phyloP scores from a whole-genome alignment of 225 moss, liverwort and hornwort species.

The Physcomitrellopsis africana region DNA sequence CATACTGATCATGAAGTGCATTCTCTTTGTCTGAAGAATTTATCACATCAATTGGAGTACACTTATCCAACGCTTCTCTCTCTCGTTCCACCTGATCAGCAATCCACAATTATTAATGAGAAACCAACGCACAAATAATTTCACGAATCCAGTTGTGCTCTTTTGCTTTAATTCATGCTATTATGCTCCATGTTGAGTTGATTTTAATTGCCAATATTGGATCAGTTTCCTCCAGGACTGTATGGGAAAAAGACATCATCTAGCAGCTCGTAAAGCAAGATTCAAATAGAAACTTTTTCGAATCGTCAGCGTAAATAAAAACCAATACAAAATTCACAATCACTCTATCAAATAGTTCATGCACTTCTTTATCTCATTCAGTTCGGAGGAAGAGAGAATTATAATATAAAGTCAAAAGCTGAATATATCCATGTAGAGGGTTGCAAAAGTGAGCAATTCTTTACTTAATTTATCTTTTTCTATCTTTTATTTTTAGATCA shows the following conservation, averaged over 20 bases:
- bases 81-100: constrained; percentile 38
- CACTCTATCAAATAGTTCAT: no score
- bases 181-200: neutral
- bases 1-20: constrained; percentile 38
- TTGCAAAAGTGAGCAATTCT: neutral
- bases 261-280: neutral
- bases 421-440: neutral
- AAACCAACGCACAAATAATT: neutral
- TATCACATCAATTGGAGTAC: constrained; percentile 20
- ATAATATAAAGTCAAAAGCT: neutral
- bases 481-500: neutral
- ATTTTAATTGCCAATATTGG: constrained; percentile 10
- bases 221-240: constrained; percentile 1
- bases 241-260: neutral
- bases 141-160: neutral
- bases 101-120: constrained; percentile 13
- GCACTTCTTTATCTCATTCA: no score
- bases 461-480: no score
- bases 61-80: constrained; percentile 28
- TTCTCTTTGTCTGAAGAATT: constrained; percentile 34
- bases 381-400: neutral
- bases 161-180: neutral
- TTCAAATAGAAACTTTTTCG: neutral
- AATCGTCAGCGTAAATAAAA: no score
- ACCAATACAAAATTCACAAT: no score